Base-by-base conservation (phyloP, 805 yeast genomes). In the Saccharomycopsis olivae region DNA sequence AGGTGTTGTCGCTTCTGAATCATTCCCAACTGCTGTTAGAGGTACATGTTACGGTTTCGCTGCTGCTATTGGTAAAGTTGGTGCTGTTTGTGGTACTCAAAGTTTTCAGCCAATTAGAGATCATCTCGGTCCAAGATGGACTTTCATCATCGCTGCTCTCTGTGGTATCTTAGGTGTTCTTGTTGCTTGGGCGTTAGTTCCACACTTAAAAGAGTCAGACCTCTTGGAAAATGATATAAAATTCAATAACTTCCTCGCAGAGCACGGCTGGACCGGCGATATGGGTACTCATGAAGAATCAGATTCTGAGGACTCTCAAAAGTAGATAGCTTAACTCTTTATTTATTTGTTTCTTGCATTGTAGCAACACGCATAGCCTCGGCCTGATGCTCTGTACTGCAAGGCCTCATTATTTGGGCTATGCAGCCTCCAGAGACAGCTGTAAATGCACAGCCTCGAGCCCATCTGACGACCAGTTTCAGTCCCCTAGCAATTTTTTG, bases 11-110 rank as follows among this genome's bases (percentile, higher is more conserved):
- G 66, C 79, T 9, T 70, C 82, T 19, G 89, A 82, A 57, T 66
- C 73, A 4, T 82, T 67, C 51, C 87, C 92, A 15, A 78, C 88
- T 5, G 81, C 84, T 11, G 74, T 82, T 32, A 67, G 92, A 57
- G 89, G 88, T 29, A 77, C 86, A 1, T 64, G 72, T 36, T 82
- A 82, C 51, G 89, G 89, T 29, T 49, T 82, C 17, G 69, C 81
- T 35, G 92, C 92, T 29, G 92, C 88, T 3, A 62, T 79, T 35
- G 92, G 92, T 42, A 82, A 82, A 57, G 80, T 78, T 19, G 94
- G 92, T 41, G 92, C 89, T n/a, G 87, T 79, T 17, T 75, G 79
- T 16, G 92, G 92, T 21, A 79, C 87, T 18, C 72, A 77, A 54
- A 69, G 70, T 14, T 82, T 83, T 60, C 72, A 76, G 8, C 81